Evolutionary conservation across 768 basidiomycete genomes (phyloP).

Genomic region (Tylopilus balloui): DNA sequence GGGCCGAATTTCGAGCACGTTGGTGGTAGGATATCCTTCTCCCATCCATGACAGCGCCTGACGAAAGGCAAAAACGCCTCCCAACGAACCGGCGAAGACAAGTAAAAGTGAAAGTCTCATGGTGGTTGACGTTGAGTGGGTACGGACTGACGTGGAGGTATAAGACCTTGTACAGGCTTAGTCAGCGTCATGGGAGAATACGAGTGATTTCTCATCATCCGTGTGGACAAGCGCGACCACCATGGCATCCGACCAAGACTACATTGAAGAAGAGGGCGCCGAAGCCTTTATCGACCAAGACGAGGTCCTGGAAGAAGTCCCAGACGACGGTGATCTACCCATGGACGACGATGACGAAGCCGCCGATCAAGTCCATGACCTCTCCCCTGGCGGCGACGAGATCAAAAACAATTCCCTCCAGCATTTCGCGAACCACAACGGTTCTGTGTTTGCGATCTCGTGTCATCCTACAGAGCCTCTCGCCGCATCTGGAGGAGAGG

Average conservation of each 20-base stretch:
- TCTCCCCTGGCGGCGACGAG: conserved; percentile 36
- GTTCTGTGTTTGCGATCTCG: conserved; percentile 81
- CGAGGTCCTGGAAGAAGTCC: conserved; percentile 62
- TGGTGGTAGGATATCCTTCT: no score
- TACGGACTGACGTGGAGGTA: conserved; percentile 28
- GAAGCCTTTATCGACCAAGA: conserved; percentile 63
- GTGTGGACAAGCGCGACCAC: conserved; percentile 1
- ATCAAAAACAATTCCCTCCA: conserved; percentile 64
- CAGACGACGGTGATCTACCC: conserved; percentile 59
- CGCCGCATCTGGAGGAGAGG: conserved; percentile 91
- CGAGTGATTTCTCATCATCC: conserved; percentile 30
- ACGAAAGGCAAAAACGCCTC: conserved; percentile 58
- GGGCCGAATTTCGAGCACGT: conserved; percentile 75
- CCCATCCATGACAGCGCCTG: no score
- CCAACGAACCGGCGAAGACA: conserved; percentile 52
- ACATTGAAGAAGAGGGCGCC: conserved; percentile 38
- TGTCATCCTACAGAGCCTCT: conserved; percentile 78
- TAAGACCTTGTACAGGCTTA: conserved; percentile 10
- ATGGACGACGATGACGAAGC: conserved; percentile 71
- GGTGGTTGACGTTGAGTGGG: conserved; percentile 21
- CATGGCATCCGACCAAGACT: conserved; percentile 29
- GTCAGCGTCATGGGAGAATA: conserved; percentile 16
- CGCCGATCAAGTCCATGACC: conserved; percentile 44
- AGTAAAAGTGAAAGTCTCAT: conserved; percentile 61
- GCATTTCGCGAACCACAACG: conserved; percentile 60